phyloP scores from a whole-genome alignment of 257 asterid species.

The Plantago elongata region DNA sequence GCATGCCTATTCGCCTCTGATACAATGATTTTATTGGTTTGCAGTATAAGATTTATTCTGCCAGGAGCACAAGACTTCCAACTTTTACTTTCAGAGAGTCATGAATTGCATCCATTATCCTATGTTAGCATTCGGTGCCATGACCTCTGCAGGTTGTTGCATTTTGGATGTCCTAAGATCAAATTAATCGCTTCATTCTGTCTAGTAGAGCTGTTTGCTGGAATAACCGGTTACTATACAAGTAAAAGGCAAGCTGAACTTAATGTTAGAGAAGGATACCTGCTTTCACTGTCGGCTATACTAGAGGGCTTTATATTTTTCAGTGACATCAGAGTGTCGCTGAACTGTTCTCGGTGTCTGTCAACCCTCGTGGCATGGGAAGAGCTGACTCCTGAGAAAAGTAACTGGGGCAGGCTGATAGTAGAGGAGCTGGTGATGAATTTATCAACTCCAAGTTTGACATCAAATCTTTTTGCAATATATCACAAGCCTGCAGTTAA shows the following conservation, averaged over 20 bases:
- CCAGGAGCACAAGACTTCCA: constrained; percentile 54
- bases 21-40: constrained; percentile 28
- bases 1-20: neutral
- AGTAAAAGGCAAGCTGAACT: constrained; percentile 29
- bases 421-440: constrained; percentile 82
- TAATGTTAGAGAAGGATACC: constrained; percentile 41
- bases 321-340: constrained; percentile 51
- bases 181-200: constrained; percentile 68
- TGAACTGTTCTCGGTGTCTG: constrained; percentile 64
- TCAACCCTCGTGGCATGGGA: constrained; percentile 56
- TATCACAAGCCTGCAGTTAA: constrained; percentile 64
- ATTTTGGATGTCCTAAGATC: constrained; percentile 67
- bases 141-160: constrained; percentile 75
- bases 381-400: constrained; percentile 29
- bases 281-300: constrained; percentile 47
- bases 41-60: constrained; percentile 52
- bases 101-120: constrained; percentile 33
- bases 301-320: constrained; percentile 70
- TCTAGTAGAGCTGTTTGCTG: constrained; percentile 58
- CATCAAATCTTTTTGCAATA: constrained; percentile 38
- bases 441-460: constrained; percentile 53
- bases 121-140: constrained; percentile 59
- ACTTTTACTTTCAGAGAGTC: constrained; percentile 36
- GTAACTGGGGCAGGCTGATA: constrained; percentile 69
- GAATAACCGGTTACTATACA: constrained; percentile 33